Evolutionary conservation across 805 yeast genomes (phyloP).

Genomic region (Jamesozyma spencerorum): DNA sequence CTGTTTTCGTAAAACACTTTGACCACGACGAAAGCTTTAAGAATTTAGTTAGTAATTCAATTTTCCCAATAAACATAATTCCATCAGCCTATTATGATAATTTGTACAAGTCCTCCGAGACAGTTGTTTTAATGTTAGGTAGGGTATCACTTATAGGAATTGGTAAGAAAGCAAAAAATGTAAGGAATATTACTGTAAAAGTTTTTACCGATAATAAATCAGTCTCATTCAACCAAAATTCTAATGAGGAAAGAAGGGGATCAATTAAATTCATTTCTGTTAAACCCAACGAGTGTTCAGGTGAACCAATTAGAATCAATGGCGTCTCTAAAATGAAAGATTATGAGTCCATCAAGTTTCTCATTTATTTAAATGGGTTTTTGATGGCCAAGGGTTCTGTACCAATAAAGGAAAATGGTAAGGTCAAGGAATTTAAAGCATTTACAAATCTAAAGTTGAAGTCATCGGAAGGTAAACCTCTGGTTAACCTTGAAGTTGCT

Average conservation of each 20-base stretch:
- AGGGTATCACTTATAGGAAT: constrained; percentile 26
- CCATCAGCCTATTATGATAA: constrained; percentile 45
- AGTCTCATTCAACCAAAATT: constrained; percentile 55
- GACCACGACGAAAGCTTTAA: constrained; percentile 33
- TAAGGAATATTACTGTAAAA: constrained; percentile 19
- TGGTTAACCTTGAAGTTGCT: constrained; percentile 43
- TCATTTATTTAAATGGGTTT: constrained; percentile 55
- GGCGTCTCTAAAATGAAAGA: constrained; percentile 43
- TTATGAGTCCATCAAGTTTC: constrained; percentile 47
- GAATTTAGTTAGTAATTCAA: not conserved
- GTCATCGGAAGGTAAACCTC: constrained; percentile 34
- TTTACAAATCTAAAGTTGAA: constrained; percentile 37
- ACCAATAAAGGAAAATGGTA: constrained; percentile 38
- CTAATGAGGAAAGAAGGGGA: constrained; percentile 44
- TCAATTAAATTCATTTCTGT: constrained; percentile 70
- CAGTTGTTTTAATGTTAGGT: constrained; percentile 52
- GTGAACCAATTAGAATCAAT: constrained; percentile 58
- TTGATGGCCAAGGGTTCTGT: constrained; percentile 51
- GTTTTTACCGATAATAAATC: constrained; percentile 34
- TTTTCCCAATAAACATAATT: constrained; percentile 42
- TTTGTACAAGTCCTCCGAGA: constrained; percentile 47
- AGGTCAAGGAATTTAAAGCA: constrained; percentile 40
- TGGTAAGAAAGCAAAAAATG: constrained; percentile 11
- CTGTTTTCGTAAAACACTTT: constrained; percentile 66
- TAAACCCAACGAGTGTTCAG: constrained; percentile 57